These are phyloP conservation scores for Lachancea dasiensis DNA, from an alignment of 805 yeast species.

Conservation along the genomic window DNA sequence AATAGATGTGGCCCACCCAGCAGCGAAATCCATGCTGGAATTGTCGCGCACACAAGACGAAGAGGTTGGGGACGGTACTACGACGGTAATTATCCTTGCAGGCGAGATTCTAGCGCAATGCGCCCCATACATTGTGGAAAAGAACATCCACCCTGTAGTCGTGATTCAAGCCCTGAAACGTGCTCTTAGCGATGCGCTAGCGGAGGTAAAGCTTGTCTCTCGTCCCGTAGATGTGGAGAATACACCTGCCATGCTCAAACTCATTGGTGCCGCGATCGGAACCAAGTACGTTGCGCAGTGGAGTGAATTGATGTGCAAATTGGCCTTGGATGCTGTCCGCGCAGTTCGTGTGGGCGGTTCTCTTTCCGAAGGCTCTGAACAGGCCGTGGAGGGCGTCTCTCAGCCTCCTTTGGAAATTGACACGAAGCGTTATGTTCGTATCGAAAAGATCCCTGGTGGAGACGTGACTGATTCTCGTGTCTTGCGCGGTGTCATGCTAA, in stretches of 20 bases:
- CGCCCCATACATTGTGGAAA: slow-evolving; percentile 82
- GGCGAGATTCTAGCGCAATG: slow-evolving; percentile 96
- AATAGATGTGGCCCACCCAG: slow-evolving; percentile 97
- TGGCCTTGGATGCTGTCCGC: slow-evolving; percentile 82
- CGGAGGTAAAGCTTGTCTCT: slow-evolving; percentile 77
- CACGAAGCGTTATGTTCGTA: slow-evolving; percentile 83
- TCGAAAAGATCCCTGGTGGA: slow-evolving; percentile 97
- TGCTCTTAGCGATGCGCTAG: slow-evolving; percentile 86
- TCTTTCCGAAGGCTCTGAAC: neutral
- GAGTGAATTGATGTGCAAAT: slow-evolving; percentile 84
- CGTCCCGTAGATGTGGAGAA: slow-evolving; percentile 76
- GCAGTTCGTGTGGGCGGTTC: slow-evolving; percentile 58
- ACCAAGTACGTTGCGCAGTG: slow-evolving; percentile 90
- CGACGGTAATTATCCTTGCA: slow-evolving; percentile 92
- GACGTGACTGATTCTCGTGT: slow-evolving; percentile 87
- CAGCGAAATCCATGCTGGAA: slow-evolving; percentile 98
- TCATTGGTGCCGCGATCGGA: slow-evolving; percentile 89
- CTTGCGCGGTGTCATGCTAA: slow-evolving; percentile 84
- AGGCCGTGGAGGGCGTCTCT: neutral
- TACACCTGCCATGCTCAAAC: slow-evolving; percentile 79
- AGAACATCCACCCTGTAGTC: slow-evolving; percentile 94
- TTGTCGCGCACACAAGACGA: slow-evolving; percentile 96
- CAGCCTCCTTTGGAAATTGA: slow-evolving; percentile 58
- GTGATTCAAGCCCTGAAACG: slow-evolving; percentile 90
- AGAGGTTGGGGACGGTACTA: slow-evolving; percentile 98